Conservation (phyloP, 208 protist species). For the Acanthamoeba healyi region DNA sequence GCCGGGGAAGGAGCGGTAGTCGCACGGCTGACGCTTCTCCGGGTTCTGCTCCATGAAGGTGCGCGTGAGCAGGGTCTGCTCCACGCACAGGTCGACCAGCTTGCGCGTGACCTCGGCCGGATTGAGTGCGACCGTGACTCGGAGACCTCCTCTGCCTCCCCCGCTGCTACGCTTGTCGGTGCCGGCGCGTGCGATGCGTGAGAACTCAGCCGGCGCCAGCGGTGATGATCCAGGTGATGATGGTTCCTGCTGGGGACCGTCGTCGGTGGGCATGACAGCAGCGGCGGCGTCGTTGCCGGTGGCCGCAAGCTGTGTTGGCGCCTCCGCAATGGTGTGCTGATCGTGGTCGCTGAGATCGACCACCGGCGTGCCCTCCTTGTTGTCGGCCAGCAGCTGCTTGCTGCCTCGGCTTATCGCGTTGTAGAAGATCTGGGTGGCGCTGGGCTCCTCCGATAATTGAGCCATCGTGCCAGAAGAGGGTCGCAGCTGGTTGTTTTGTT, state of each 20-base stretch:
- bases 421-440: not conserved
- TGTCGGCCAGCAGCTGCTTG: not conserved
- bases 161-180: not conserved
- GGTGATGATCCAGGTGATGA: no score
- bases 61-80: slow-evolving; percentile 34
- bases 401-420: not conserved
- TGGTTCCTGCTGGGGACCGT: not conserved
- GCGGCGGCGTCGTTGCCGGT: no score
- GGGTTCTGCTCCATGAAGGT: slow-evolving; percentile 76
- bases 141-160: not conserved
- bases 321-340: no score
- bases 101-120: slow-evolving; percentile 21
- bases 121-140: not conserved
- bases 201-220: not conserved
- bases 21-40: slow-evolving; percentile 51
- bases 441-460: not conserved
- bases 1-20: slow-evolving; percentile 42
- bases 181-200: not conserved
- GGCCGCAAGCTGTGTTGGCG: no score
- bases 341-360: not conserved
- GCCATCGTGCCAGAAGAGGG: not conserved
- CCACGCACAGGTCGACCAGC: slow-evolving; percentile 27
- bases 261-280: not conserved
- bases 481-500: not conserved
- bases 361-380: not conserved